Conservation (phyloP, 1,284 basidiomycete species). For the Ustilago trichophora region DNA sequence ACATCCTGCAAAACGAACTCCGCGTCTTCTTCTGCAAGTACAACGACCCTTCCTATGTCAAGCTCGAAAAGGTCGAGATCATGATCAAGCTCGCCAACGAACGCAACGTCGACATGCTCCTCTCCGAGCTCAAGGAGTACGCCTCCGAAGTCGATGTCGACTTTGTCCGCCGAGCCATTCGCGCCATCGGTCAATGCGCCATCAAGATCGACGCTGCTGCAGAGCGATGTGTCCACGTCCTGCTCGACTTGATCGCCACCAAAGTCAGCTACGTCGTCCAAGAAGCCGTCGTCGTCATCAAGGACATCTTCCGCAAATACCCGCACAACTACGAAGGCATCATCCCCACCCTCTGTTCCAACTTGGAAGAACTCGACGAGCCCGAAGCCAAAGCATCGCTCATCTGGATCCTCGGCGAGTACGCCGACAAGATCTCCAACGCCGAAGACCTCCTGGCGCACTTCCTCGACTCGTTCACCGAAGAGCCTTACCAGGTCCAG, state of each 20-base stretch:
- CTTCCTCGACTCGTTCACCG: slow-evolving; percentile 90
- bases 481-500: slow-evolving; percentile 94
- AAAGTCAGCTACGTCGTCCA: slow-evolving; percentile 97
- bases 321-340: slow-evolving; percentile 97
- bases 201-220: slow-evolving; percentile 92
- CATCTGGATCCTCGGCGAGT: slow-evolving; percentile 99
- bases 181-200: slow-evolving; percentile 94
- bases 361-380: slow-evolving; percentile 94
- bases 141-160: slow-evolving; percentile 98
- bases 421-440: slow-evolving; percentile 95
- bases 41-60: slow-evolving; percentile 97
- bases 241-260: slow-evolving; percentile 89
- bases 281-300: slow-evolving; percentile 98
- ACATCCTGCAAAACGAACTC: slow-evolving; percentile 92
- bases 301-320: slow-evolving; percentile 98
- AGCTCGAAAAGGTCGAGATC: slow-evolving; percentile 96
- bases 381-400: slow-evolving; percentile 97
- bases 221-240: slow-evolving; percentile 91
- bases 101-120: slow-evolving; percentile 89
- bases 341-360: slow-evolving; percentile 92
- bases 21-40: slow-evolving; percentile 99
- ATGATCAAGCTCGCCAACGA: slow-evolving; percentile 94
- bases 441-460: slow-evolving; percentile 88
- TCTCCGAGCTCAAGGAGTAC: slow-evolving; percentile 97
- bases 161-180: slow-evolving; percentile 91